Evolutionary conservation across 169 alveolate genomes (phyloP).

Genomic region (Plasmodium gonderi): DNA sequence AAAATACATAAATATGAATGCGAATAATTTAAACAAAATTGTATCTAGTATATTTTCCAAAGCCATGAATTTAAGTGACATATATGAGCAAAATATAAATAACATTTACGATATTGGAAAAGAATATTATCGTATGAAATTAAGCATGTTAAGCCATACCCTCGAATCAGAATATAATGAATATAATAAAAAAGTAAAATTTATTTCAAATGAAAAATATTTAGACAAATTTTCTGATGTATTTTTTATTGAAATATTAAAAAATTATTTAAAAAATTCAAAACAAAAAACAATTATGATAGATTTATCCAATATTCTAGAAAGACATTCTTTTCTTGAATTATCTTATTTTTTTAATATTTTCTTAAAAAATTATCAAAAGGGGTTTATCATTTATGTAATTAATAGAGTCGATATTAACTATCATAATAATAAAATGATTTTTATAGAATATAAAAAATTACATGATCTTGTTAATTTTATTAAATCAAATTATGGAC

Average conservation of each 20-base stretch:
- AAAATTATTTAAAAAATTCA: conserved; percentile 27
- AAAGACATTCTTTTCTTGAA: conserved; percentile 14
- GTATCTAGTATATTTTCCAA: conserved; percentile 31
- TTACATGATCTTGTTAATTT: conserved; percentile 14
- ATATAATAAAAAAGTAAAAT: conserved; percentile 21
- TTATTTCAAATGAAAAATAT: conserved; percentile 67
- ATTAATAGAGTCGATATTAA: conserved; percentile 37
- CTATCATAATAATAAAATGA: conserved; percentile 39
- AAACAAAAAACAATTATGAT: conserved; percentile 36
- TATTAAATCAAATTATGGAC: conserved; percentile 24
- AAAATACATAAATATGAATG: conserved; percentile 31
- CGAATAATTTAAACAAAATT: conserved; percentile 40
- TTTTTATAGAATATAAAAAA: conserved; percentile 21
- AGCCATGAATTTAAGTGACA: conserved; percentile 36
- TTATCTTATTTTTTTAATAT: conserved; percentile 54
- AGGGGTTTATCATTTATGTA: conserved; percentile 36
- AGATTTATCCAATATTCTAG: conserved; percentile 30
- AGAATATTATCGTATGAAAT: conserved; percentile 35
- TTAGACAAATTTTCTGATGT: conserved; percentile 34
- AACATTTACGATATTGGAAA: conserved; percentile 32
- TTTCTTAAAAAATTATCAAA: conserved; percentile 20
- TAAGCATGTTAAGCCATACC: conserved; percentile 10
- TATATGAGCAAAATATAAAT: conserved; percentile 52
- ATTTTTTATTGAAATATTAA: conserved; percentile 41
- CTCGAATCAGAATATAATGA: conserved; percentile 7